These are phyloP conservation scores for Entomortierella parvispora DNA, from an alignment of 192 early-diverging fungal genomes.

Conservation along the genomic window DNA sequence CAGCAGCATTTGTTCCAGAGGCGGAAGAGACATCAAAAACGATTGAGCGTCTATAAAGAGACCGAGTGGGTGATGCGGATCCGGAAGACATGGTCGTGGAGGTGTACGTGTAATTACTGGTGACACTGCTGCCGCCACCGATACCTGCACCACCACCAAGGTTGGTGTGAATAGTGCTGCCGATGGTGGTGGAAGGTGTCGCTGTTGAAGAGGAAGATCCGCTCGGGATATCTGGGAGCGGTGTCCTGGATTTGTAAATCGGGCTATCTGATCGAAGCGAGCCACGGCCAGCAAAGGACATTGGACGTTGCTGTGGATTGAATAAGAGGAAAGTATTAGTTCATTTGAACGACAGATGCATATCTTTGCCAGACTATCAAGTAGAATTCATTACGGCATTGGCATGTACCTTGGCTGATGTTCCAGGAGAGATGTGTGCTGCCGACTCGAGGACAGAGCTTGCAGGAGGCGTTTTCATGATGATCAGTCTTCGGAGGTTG, in stretches of 20 bases:
- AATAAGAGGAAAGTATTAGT: too few relatives aligned
- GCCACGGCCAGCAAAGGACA: conserved; percentile 48
- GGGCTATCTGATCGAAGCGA: conserved; percentile 45
- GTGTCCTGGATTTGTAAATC: conserved; percentile 33
- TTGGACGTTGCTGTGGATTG: conserved; percentile 36
- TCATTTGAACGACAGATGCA: too few relatives aligned
- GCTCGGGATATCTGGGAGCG: conserved; percentile 22
- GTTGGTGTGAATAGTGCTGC: background rate
- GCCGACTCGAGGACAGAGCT: conserved; percentile 14
- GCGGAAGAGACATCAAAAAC: conserved; percentile 57
- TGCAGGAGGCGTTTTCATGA: conserved; percentile 44
- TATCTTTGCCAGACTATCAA: background rate
- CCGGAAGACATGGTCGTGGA: conserved; percentile 41
- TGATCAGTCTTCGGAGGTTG: conserved; percentile 55
- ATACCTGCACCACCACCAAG: conserved; percentile 20
- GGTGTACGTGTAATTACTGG: conserved; percentile 49
- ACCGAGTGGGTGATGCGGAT: conserved; percentile 59
- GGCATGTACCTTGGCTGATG: conserved; percentile 21
- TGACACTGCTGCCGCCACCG: conserved; percentile 50
- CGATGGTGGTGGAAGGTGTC: conserved; percentile 2
- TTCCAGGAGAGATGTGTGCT: background rate
- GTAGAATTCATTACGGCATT: background rate
- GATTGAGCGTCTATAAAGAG: conserved; percentile 62
- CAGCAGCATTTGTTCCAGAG: conserved; percentile 10
- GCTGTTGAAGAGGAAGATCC: conserved; percentile 1